phyloP scores from a whole-genome alignment of 2,329 filamentous ascomycete species.

The Chaetoscypha palmicola region DNA sequence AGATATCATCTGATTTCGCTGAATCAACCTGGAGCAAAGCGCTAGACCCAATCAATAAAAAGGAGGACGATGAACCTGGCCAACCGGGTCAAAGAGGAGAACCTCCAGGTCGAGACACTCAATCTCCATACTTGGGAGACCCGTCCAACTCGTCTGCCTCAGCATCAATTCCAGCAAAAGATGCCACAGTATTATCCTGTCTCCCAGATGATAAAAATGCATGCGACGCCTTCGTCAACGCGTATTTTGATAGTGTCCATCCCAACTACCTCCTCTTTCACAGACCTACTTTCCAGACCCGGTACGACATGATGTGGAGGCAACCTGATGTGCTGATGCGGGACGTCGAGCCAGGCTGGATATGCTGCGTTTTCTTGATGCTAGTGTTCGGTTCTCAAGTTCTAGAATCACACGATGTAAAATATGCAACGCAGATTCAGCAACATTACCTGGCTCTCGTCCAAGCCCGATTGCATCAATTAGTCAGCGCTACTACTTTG shows the following conservation, averaged over 20 bases:
- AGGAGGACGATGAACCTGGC: constrained; percentile 24
- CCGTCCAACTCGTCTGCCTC: constrained; percentile 14
- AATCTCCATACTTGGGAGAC: constrained; percentile 12
- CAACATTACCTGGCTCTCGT: constrained; percentile 30
- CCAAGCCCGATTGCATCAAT: constrained; percentile 31
- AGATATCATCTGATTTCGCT: constrained; percentile 25
- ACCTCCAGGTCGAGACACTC: constrained; percentile 5
- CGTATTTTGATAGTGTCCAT: constrained; percentile 36
- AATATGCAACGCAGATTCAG: constrained; percentile 30
- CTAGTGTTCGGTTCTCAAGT: constrained; percentile 37
- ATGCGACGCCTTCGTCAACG: constrained; percentile 33
- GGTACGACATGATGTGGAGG: constrained; percentile 34
- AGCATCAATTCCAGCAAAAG: constrained; percentile 13
- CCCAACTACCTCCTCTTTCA: constrained; percentile 36
- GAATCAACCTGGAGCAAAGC: constrained; percentile 28
- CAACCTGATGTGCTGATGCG: constrained; percentile 23
- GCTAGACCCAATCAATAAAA: constrained; percentile 25
- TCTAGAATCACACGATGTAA: constrained; percentile 28
- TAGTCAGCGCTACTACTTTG: constrained; percentile 34
- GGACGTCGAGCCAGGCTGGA: constrained; percentile 35
- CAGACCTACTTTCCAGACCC: constrained; percentile 34
- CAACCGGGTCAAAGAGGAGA: constrained; percentile 9
- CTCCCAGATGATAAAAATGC: constrained; percentile 32
- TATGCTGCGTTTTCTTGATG: constrained; percentile 36
- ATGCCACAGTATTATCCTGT: constrained; percentile 19